Percentiles rank a stretch among this genome's conserved stretches.
phyloP scores from a whole-genome alignment of 2,329 filamentous ascomycete genomes.

The Balansia obtecta region DNA sequence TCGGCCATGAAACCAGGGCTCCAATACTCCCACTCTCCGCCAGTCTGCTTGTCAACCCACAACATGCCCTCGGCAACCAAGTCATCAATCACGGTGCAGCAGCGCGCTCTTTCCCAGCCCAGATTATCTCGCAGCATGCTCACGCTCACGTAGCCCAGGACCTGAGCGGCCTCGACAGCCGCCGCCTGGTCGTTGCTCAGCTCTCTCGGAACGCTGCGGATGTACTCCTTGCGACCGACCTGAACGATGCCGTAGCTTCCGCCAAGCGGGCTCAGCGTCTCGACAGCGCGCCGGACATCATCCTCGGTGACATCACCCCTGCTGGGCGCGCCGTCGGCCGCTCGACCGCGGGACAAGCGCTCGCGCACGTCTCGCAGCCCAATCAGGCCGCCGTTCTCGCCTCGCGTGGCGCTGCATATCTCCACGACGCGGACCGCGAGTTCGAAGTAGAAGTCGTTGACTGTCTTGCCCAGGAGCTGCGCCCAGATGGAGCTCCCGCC shows the following conservation, averaged over 20 bases:
- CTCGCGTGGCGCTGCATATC: constrained; percentile 72
- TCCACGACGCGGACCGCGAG: constrained; percentile 92
- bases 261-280: constrained; percentile 74
- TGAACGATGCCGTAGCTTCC: constrained; percentile 76
- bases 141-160: constrained; percentile 80
- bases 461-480: constrained; percentile 77
- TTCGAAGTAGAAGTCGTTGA: constrained; percentile 98
- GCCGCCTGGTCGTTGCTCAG: constrained; percentile 88
- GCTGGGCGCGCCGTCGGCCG: constrained; percentile 63
- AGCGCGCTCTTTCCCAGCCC: constrained; percentile 70
- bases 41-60: constrained; percentile 80
- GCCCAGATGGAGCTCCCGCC: constrained; percentile 67
- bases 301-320: constrained; percentile 77
- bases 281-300: constrained; percentile 81
- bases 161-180: constrained; percentile 80
- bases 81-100: constrained; percentile 85
- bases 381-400: constrained; percentile 87
- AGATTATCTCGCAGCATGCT: constrained; percentile 83
- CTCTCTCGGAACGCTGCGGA: constrained; percentile 88
- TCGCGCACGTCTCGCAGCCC: constrained; percentile 71
- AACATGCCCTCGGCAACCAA: constrained; percentile 79
- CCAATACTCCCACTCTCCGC: constrained; percentile 85
- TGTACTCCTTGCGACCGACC: constrained; percentile 76
- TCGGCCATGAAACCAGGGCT: constrained; percentile 61
- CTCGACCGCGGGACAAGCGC: constrained; percentile 57